Evolutionary conservation across 129 eudicot species (phyloP).

Genomic region (Centrapalus pauciflorus): DNA sequence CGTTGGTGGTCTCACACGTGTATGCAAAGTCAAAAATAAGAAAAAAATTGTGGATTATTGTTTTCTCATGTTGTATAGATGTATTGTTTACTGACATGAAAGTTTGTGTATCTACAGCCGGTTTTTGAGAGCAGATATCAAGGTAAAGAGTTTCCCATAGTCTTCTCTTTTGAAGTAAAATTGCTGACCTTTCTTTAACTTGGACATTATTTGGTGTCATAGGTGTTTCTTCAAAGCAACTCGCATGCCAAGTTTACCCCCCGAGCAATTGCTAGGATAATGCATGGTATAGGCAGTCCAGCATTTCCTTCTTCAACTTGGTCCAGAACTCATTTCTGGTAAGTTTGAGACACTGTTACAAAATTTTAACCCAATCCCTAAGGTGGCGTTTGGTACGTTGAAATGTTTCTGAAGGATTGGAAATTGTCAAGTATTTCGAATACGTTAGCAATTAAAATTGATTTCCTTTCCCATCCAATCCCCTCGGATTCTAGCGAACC

Average conservation of each 20-base stretch:
- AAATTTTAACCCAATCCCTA: too few species aligned
- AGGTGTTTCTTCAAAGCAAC: constrained; percentile 90
- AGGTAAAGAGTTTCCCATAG: constrained; percentile 42
- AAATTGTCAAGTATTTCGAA: too few species aligned
- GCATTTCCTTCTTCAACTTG: constrained; percentile 87
- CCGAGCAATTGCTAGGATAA: constrained; percentile 89
- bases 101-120: constrained; percentile 53
- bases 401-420: too few species aligned
- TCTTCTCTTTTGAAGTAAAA: constrained; percentile 9
- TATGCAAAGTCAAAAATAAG: background rate
- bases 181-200: background rate
- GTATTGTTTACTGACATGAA: constrained; percentile 8
- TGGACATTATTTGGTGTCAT: constrained; percentile 19
- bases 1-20: background rate
- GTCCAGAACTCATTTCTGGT: constrained; percentile 98
- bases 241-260: constrained; percentile 79
- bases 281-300: constrained; percentile 92
- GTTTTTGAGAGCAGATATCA: constrained; percentile 88
- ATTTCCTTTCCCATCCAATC: too few species aligned
- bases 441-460: too few species aligned
- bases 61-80: background rate
- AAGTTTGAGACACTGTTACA: constrained; percentile 7
- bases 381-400: too few species aligned
- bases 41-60: background rate
- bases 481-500: too few species aligned